Conservation (phyloP, 208 protist genomes). For the Wallacemonas rigidus region DNA sequence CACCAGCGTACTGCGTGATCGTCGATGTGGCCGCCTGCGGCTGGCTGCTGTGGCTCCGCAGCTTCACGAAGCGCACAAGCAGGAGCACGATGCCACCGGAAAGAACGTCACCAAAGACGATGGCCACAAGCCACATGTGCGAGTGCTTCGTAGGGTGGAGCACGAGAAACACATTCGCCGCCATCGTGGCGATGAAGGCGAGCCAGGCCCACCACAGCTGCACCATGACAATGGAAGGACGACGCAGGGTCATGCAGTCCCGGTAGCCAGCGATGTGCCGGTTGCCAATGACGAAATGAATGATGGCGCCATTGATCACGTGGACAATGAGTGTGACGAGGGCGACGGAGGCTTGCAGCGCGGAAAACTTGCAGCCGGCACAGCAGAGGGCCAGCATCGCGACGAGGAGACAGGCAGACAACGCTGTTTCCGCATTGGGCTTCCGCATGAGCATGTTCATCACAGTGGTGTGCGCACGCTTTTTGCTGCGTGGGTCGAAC, state of each 20-base stretch:
- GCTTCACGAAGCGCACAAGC: constrained; percentile 56
- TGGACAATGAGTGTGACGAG: constrained; percentile 45
- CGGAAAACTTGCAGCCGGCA: constrained; percentile 25
- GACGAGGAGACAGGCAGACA: constrained; percentile 49
- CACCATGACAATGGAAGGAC: constrained; percentile 39
- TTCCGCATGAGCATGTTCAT: constrained; percentile 41
- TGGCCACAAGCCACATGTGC: constrained; percentile 14
- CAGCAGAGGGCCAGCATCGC: constrained; percentile 41
- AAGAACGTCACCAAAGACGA: constrained; percentile 26
- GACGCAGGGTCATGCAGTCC: constrained; percentile 23
- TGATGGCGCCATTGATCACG: constrained; percentile 38
- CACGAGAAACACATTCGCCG: constrained; percentile 14
- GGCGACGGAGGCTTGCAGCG: constrained; percentile 23
- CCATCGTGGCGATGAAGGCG: constrained; percentile 34
- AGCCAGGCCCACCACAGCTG: constrained; percentile 37
- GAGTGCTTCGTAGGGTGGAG: neutral
- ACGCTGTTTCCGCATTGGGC: constrained; percentile 63
- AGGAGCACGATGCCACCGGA: constrained; percentile 41
- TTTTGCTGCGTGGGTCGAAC: constrained; percentile 34
- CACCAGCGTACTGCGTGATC: constrained; percentile 37
- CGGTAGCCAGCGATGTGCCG: constrained; percentile 38
- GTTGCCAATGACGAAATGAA: constrained; percentile 55
- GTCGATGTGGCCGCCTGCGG: constrained; percentile 26
- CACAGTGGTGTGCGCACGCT: neutral
- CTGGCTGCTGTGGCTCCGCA: constrained; percentile 9